Conservation (phyloP, 1,139 yeast species). For the Taphrina confusa region DNA sequence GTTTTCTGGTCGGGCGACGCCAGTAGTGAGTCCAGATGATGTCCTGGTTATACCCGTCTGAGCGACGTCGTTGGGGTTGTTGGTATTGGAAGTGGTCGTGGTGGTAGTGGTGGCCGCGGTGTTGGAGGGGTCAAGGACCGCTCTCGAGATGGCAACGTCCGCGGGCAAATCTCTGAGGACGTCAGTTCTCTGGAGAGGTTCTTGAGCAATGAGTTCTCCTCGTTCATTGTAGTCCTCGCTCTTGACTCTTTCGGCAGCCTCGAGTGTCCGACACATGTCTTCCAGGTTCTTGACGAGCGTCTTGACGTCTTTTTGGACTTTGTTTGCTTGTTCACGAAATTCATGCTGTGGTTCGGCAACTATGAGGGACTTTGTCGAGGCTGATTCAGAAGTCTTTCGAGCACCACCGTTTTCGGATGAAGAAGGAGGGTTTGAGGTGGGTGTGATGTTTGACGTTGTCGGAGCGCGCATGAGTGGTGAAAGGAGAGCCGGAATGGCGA, state of each 20-base stretch:
- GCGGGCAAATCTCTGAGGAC: not conserved
- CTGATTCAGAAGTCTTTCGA: not conserved
- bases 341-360: slow-evolving; percentile 15
- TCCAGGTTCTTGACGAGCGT: slow-evolving; percentile 22
- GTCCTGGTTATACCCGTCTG: not conserved
- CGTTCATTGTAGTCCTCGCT: slow-evolving; percentile 13
- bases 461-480: slow-evolving; percentile 23
- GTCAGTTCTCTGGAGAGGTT: not conserved
- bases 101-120: not conserved
- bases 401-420: not conserved
- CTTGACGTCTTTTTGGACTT: slow-evolving; percentile 22
- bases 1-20: no score
- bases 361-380: not conserved
- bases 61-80: not conserved
- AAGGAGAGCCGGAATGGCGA: slow-evolving; percentile 27
- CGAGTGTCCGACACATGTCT: slow-evolving; percentile 26
- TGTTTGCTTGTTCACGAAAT: slow-evolving; percentile 18
- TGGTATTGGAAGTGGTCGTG: not conserved
- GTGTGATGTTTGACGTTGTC: not conserved
- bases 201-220: slow-evolving; percentile 15
- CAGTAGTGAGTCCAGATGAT: no score
- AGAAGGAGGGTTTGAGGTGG: not conserved
- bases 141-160: not conserved
- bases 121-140: no score
- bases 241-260: slow-evolving; percentile 23